Percentiles rank a stretch among this genome's conserved stretches.
Evolutionary conservation across 2,329 filamentous ascomycete genomes (phyloP).

Genomic region (Myriosclerotinia curreyana): DNA sequence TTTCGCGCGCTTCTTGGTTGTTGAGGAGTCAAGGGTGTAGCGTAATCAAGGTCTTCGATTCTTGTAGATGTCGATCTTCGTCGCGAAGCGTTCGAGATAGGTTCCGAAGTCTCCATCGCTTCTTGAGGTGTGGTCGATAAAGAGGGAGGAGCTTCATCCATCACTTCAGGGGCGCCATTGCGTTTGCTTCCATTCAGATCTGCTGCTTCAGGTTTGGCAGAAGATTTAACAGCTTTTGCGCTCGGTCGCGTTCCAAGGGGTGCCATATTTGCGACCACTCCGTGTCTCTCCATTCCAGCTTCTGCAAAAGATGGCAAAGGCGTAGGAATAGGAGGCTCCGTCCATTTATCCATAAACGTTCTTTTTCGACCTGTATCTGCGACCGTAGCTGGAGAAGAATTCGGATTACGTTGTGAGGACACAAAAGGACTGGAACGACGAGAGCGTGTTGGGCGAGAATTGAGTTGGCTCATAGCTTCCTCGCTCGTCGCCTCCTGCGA

Average conservation of each 20-base stretch:
- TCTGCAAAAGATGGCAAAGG: slow-evolving; percentile 73
- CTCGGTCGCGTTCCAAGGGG: slow-evolving; percentile 72
- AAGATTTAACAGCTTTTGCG: slow-evolving; percentile 54
- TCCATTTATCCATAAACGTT: slow-evolving; percentile 46
- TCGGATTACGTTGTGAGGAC: slow-evolving; percentile 24
- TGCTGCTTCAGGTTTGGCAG: slow-evolving; percentile 30
- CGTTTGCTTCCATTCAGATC: slow-evolving; percentile 24
- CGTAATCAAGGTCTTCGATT: slow-evolving; percentile 22
- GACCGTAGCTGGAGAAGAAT: slow-evolving; percentile 20
- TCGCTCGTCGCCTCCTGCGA: slow-evolving; percentile 25
- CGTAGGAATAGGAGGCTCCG: slow-evolving; percentile 54
- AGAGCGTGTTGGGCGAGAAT: slow-evolving; percentile 34
- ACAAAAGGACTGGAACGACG: slow-evolving; percentile 36
- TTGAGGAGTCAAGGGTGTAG: slow-evolving; percentile 19
- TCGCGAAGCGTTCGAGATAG: slow-evolving; percentile 24
- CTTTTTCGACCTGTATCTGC: slow-evolving; percentile 29
- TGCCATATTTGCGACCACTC: slow-evolving; percentile 80
- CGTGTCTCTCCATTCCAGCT: slow-evolving; percentile 64
- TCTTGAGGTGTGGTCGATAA: slow-evolving; percentile 32
- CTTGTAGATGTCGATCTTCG: slow-evolving; percentile 27
- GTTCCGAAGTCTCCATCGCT: slow-evolving; percentile 32
- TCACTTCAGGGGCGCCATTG: slow-evolving; percentile 30
- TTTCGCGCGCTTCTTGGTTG: slow-evolving; percentile 27
- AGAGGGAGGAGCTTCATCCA: slow-evolving; percentile 29
- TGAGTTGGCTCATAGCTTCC: slow-evolving; percentile 25